Conservation (phyloP, 805 yeast genomes). For the Candida insectorum region DNA sequence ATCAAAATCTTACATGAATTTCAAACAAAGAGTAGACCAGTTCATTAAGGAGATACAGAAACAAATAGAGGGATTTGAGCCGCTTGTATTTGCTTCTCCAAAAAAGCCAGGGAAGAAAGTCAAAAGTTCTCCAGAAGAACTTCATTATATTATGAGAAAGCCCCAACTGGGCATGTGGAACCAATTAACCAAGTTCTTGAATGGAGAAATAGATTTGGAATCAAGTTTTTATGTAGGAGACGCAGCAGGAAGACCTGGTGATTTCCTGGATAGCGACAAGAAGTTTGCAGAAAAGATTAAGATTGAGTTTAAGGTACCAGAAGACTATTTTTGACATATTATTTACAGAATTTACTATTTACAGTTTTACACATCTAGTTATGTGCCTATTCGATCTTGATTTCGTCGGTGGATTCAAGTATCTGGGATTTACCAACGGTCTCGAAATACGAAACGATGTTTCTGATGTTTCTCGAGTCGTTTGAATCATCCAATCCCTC, state of each 20-base stretch:
- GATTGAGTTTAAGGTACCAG: constrained; percentile 65
- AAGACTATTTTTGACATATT: constrained; percentile 46
- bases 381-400: constrained; percentile 5
- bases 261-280: constrained; percentile 78
- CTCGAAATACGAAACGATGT: constrained; percentile 59
- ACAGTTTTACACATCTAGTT: constrained; percentile 1
- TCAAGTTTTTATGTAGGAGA: constrained; percentile 82
- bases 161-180: constrained; percentile 81
- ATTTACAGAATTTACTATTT: constrained; percentile 5
- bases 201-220: constrained; percentile 32
- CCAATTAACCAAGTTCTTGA: constrained; percentile 42
- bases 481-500: constrained; percentile 14
- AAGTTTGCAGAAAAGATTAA: constrained; percentile 61
- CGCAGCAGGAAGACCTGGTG: constrained; percentile 83
- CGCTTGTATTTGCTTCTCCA: constrained; percentile 62
- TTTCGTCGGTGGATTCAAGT: constrained; percentile 16
- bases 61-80: constrained; percentile 13
- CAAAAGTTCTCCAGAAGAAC: constrained; percentile 21
- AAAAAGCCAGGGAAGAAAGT: constrained; percentile 40
- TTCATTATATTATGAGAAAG: constrained; percentile 53
- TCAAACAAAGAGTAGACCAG: constrained; percentile 38
- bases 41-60: constrained; percentile 26
- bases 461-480: constrained; percentile 29
- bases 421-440: constrained; percentile 53
- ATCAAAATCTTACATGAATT: constrained; percentile 35